These are phyloP conservation scores for Aspergillus biplanus DNA, from an alignment of 495 filamentous ascomycete genomes.

Conservation along the genomic window DNA sequence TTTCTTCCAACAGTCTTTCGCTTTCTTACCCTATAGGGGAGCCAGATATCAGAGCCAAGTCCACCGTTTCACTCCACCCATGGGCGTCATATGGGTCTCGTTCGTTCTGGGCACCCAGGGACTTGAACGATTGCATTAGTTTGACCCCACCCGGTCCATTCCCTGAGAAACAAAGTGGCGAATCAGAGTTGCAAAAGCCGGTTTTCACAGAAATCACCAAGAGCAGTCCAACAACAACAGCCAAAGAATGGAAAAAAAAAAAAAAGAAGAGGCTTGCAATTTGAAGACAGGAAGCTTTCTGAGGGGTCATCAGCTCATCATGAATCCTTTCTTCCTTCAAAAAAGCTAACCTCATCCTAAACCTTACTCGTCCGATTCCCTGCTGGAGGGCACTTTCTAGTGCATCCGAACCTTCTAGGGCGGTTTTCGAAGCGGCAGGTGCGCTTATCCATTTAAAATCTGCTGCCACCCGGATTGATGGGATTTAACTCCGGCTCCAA, in stretches of 20 bases:
- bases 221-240: neutral
- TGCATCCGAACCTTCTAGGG: conserved; percentile 19
- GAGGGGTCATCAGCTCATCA: no score
- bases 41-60: neutral
- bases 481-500: conserved; percentile 5
- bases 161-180: conserved; percentile 1
- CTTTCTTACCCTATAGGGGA: conserved; percentile 3
- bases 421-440: conserved; percentile 23
- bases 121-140: neutral
- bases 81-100: conserved; percentile 9
- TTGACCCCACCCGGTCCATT: conserved; percentile 3
- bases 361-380: neutral
- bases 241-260: neutral
- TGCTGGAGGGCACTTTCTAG: conserved; percentile 8
- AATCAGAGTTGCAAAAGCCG: neutral
- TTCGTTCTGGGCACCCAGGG: neutral
- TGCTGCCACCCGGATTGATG: neutral
- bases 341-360: no score
- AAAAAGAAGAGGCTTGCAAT: neutral
- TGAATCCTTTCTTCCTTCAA: no score
- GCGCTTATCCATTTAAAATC: conserved; percentile 20
- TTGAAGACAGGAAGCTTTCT: neutral
- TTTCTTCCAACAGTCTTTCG: neutral
- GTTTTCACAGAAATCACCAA: neutral
- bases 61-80: conserved; percentile 20